A percentile compares a stretch with the other conserved stretches of the same genome.
Evolutionary conservation across 352 stramenopile species (phyloP).

Genomic region (Globisporangium barbulae): DNA sequence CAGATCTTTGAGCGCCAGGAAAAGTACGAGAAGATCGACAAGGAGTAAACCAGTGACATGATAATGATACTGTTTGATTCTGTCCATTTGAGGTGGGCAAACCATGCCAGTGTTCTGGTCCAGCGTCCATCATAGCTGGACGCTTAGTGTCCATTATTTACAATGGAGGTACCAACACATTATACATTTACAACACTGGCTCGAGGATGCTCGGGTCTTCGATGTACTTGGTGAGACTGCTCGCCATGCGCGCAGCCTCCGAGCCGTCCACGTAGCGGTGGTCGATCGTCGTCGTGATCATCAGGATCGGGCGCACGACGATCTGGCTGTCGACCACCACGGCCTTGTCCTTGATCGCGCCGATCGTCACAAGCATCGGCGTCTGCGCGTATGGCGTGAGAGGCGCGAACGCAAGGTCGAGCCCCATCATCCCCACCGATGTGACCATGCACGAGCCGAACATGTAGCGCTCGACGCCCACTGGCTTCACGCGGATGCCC

Average conservation of each 20-base stretch:
- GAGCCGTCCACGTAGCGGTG: constrained; percentile 66
- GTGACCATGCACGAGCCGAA: constrained; percentile 73
- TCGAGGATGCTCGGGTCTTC: constrained; percentile 54
- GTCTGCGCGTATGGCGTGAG: constrained; percentile 62
- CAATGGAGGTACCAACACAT: no score
- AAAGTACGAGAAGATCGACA: constrained; percentile 42
- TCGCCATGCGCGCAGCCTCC: constrained; percentile 53
- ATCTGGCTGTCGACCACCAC: constrained; percentile 59
- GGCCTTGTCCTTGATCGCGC: constrained; percentile 57
- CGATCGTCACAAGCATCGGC: constrained; percentile 68
- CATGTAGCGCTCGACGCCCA: constrained; percentile 70
- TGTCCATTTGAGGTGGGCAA: background rate
- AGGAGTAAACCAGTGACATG: constrained; percentile 11
- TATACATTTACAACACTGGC: constrained; percentile 22
- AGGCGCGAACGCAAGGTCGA: constrained; percentile 63
- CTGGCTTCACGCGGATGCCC: constrained; percentile 42
- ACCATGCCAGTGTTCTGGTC: background rate
- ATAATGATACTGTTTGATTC: background rate
- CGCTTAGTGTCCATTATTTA: background rate
- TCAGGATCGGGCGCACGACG: constrained; percentile 58
- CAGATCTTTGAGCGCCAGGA: constrained; percentile 64
- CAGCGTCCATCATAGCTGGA: background rate
- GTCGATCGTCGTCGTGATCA: constrained; percentile 69
- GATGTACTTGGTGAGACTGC: constrained; percentile 45
- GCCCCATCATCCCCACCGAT: constrained; percentile 67